Evolutionary conservation across 2,329 filamentous ascomycete species (phyloP).

Genomic region (Cladosporium colombiae): DNA sequence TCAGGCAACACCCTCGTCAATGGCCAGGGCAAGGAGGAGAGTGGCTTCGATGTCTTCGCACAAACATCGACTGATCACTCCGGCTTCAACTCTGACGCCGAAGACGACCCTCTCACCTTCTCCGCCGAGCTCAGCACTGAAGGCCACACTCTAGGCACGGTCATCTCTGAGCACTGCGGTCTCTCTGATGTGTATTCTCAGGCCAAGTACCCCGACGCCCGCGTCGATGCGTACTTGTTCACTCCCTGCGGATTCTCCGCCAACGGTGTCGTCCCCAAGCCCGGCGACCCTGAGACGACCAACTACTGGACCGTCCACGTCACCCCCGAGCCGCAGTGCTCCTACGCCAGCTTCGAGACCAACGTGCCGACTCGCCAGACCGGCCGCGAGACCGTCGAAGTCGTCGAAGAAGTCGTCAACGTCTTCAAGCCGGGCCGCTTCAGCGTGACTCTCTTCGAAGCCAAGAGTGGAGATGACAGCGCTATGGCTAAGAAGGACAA

Average conservation of each 20-base stretch:
- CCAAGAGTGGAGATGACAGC: conserved; percentile 61
- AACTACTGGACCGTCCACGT: conserved; percentile 99
- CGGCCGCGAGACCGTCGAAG: conserved; percentile 83
- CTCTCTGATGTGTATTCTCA: conserved; percentile 86
- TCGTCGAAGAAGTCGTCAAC: conserved; percentile 88
- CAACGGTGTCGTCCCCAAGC: conserved; percentile 88
- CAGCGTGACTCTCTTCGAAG: conserved; percentile 94
- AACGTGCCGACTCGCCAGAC: conserved; percentile 90
- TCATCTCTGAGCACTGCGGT: conserved; percentile 87
- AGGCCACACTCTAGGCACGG: conserved; percentile 87
- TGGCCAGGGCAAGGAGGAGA: conserved; percentile 34
- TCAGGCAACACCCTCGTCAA: conserved; percentile 39
- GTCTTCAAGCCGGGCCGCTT: conserved; percentile 99
- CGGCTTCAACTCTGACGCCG: conserved; percentile 53
- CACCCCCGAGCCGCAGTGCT: conserved; percentile 94
- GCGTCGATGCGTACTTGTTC: conserved; percentile 95
- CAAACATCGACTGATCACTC: conserved; percentile 67
- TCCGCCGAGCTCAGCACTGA: conserved; percentile 82
- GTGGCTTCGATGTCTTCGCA: conserved; percentile 79
- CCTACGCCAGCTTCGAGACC: conserved; percentile 97
- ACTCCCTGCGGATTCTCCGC: conserved; percentile 96
- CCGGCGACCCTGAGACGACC: conserved; percentile 52
- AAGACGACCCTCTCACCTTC: conserved; percentile 56
- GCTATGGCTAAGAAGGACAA: conserved; percentile 46
- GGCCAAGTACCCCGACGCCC: conserved; percentile 84